These are phyloP conservation scores for Daldinia grandis DNA, from an alignment of 495 filamentous ascomycete genomes.

Conservation along the genomic window DNA sequence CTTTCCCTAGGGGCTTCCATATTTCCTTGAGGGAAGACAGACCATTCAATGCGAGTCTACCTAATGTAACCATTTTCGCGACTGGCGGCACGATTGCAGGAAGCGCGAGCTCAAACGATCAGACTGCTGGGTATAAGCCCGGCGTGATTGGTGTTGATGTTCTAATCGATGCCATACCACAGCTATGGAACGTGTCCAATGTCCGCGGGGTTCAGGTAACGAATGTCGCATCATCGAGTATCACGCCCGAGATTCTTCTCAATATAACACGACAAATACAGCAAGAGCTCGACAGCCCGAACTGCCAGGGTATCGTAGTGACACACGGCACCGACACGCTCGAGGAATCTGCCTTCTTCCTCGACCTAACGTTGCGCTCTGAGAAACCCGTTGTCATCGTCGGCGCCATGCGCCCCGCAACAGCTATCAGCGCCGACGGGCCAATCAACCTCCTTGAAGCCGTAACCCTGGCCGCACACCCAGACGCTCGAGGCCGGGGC, in stretches of 20 bases:
- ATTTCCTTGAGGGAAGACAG: conserved; percentile 35
- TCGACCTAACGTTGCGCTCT: conserved; percentile 57
- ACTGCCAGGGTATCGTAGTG: conserved; percentile 56
- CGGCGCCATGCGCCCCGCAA: conserved; percentile 60
- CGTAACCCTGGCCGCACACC: conserved; percentile 55
- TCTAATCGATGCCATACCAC: conserved; percentile 53
- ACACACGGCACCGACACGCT: conserved; percentile 63
- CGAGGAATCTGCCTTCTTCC: conserved; percentile 62
- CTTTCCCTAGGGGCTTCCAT: conserved; percentile 1
- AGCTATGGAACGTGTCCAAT: conserved; percentile 57
- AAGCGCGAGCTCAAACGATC: conserved; percentile 50
- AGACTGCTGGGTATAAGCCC: conserved; percentile 58
- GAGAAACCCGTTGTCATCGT: conserved; percentile 59
- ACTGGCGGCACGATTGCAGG: conserved; percentile 63
- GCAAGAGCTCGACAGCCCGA: conserved; percentile 51
- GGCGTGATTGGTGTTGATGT: conserved; percentile 53
- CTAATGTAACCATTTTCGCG: conserved; percentile 61
- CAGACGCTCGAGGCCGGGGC: conserved; percentile 49
- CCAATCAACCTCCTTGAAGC: conserved; percentile 60
- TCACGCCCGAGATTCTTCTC: conserved; percentile 55
- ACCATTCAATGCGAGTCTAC: conserved; percentile 55
- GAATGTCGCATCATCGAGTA: conserved; percentile 47
- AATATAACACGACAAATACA: conserved; percentile 54
- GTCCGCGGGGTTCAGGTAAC: conserved; percentile 56
- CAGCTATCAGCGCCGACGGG: conserved; percentile 60